Evolutionary conservation across 192 early-diverging fungal species (phyloP).

Genomic region (Podochytrium sp.): DNA sequence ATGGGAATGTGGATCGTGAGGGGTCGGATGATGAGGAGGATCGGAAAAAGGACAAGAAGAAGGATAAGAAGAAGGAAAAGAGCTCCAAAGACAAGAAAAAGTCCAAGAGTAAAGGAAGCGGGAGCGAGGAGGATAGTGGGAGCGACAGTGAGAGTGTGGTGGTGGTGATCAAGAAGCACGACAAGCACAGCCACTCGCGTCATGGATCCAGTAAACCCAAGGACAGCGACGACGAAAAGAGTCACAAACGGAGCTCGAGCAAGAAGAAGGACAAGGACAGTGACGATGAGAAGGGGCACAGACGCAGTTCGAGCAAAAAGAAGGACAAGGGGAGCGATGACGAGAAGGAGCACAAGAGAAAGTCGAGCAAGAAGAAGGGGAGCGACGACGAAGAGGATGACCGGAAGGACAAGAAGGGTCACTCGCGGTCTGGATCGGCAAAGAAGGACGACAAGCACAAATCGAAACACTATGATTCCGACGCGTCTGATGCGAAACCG

Average conservation of each 20-base stretch:
- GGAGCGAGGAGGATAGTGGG: background rate
- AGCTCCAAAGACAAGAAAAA: constrained; percentile 21
- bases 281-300: background rate
- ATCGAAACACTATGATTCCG: background rate
- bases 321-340: constrained; percentile 1
- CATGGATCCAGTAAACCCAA: background rate
- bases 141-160: background rate
- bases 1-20: background rate
- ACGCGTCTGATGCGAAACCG: constrained; percentile 10
- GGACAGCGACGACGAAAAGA: constrained; percentile 12
- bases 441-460: constrained; percentile 2
- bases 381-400: background rate
- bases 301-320: constrained; percentile 11
- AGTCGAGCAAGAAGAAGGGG: background rate
- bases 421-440: constrained; percentile 7
- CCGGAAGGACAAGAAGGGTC: background rate
- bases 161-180: constrained; percentile 17
- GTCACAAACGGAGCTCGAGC: background rate
- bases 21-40: background rate
- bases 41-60: constrained; percentile 18
- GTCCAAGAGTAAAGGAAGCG: background rate
- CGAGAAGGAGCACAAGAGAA: background rate
- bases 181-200: constrained; percentile 11
- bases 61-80: constrained; percentile 18
- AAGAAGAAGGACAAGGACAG: constrained; percentile 12